A percentile compares a stretch with the other conserved stretches of the same genome.
Evolutionary conservation across 169 alveolate species (phyloP).

Genomic region (Eimeria falciformis): DNA sequence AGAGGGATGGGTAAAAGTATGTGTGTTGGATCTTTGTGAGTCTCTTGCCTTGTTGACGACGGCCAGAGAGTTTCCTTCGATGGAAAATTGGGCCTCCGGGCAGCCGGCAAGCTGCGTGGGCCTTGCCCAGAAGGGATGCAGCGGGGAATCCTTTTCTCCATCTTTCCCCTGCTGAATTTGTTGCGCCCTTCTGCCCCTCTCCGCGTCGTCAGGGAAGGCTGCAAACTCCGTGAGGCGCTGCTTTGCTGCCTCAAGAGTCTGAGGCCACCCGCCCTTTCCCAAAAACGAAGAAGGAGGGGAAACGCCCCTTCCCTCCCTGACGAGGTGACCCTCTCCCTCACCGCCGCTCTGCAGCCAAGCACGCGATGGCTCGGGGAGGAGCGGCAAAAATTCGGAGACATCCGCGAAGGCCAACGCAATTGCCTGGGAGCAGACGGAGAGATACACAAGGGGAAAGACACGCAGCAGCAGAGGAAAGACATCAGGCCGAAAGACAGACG

Average conservation of each 20-base stretch:
- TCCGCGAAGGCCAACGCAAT: neutral
- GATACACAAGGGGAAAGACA: neutral
- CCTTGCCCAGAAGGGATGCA: constrained; percentile 27
- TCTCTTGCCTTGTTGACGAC: neutral
- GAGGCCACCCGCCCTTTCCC: constrained; percentile 21
- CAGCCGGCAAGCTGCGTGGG: constrained; percentile 29
- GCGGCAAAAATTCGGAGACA: neutral
- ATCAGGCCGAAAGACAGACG: neutral
- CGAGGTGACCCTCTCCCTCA: too few species aligned
- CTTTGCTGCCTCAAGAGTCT: constrained; percentile 11
- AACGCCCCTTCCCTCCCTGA: neutral
- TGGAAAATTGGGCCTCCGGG: neutral
- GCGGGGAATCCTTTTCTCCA: neutral
- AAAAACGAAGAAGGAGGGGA: too few species aligned
- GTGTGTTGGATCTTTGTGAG: too few species aligned
- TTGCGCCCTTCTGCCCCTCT: neutral
- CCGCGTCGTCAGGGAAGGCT: neutral
- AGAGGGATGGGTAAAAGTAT: too few species aligned
- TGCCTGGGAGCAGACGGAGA: neutral
- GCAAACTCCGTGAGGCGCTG: neutral
- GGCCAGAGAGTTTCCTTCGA: constrained; percentile 14
- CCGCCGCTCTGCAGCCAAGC: neutral
- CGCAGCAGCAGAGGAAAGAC: constrained; percentile 1
- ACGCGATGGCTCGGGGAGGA: constrained; percentile 18
- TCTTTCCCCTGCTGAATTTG: neutral